Evolutionary conservation across 768 basidiomycete genomes (phyloP), one percentile per base, ranked within the genome.

Genomic region (Podaxis sp.): DNA sequence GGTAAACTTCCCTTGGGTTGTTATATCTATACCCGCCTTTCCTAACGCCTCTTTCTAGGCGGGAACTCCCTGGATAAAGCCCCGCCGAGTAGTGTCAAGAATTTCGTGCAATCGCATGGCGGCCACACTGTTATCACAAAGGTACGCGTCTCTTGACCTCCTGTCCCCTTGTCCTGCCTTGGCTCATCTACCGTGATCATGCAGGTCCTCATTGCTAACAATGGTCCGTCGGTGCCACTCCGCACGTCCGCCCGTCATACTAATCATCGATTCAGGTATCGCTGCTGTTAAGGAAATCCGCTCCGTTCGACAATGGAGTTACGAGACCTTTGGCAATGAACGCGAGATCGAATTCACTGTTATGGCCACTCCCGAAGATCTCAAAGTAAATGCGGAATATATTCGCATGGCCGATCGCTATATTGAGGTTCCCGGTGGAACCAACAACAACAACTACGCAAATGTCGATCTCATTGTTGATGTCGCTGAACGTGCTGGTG

Each of bases 341-440:
- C 90, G 94, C 68, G 93, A 92, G 59, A 84, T 99, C 78, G 96
- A 99, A 75, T 99, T 99, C 82, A 96, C 95, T 42, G 97, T 99
- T 64, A 99, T 99, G 97, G 95, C 97, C 56, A 99, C 97, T 12
- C 97, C 97, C 24, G 97, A 99, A 74, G 96, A 98, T 79, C 81
- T 99, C 66, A 94, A 95, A 75, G 96, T 98, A 75, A 99, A 99
- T 71, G 97, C 97, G 36, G 97, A 99, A 71, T 99, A 99, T 77
- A 99, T 99, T 75, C 91, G 97, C 65, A 99, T 99, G 97, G 97
- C 97, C 48, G 97, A 99, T 75, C 90, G 95, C 69, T 99, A 97
- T 73, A 91, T 99, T 72, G 97, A 99, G 76, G 97, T 99, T 8
- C 96, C 97, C 19, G 97, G 97, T 64, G 97, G 97, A 65, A 87